Conservation (phyloP, 768 basidiomycete genomes). For the Lentinula detonsa region DNA sequence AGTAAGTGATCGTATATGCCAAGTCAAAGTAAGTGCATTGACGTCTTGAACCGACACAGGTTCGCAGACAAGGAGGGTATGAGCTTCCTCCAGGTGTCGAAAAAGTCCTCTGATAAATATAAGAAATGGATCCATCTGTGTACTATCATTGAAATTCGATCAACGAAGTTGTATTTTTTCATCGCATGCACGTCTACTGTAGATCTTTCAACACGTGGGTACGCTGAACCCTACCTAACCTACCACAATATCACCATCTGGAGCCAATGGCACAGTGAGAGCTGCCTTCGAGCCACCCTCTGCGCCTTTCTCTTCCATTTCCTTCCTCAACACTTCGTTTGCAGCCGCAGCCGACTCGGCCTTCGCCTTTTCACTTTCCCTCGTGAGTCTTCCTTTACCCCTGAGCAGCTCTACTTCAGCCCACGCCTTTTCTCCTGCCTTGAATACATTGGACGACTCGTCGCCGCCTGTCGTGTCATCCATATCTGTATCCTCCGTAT, state of each 20-base stretch:
- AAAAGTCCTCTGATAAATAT: constrained; percentile 3
- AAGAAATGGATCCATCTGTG: not conserved
- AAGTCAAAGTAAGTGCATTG: not conserved
- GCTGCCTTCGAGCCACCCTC: not conserved
- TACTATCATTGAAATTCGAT: not conserved
- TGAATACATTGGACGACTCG: constrained; percentile 29
- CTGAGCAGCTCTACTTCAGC: constrained; percentile 59
- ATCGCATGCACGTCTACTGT: too few relatives aligned
- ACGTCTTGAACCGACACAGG: not conserved
- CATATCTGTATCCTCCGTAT: constrained; percentile 33
- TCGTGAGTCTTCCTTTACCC: constrained; percentile 68
- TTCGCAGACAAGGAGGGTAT: constrained; percentile 13
- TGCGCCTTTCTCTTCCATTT: not conserved
- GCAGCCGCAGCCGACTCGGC: not conserved
- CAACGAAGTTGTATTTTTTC: too few relatives aligned
- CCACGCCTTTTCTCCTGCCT: constrained; percentile 53
- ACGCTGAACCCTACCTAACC: too few relatives aligned
- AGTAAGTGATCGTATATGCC: constrained; percentile 30
- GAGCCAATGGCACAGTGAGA: not conserved
- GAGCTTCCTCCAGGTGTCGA: constrained; percentile 13
- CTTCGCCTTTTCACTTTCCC: constrained; percentile 47
- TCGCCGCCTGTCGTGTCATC: not conserved
- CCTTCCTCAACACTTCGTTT: not conserved
- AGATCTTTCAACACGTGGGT: too few relatives aligned
- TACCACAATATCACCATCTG: not conserved